A percentile compares a stretch with the other conserved stretches of the same genome.
Evolutionary conservation across 768 basidiomycete species (phyloP).

Genomic region (Leccinum uliginosum): DNA sequence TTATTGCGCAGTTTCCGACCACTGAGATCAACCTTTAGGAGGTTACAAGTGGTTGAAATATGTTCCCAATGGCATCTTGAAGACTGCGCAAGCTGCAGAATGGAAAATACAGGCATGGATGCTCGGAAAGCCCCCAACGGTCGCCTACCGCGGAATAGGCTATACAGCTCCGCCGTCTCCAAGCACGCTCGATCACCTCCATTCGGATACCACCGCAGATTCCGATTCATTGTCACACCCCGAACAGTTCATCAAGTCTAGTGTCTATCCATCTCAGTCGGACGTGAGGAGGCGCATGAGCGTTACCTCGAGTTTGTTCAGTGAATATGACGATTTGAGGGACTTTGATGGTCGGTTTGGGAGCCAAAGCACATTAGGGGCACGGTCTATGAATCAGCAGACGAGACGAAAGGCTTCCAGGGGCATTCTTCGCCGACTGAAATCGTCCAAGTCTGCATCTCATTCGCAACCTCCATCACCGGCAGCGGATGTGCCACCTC

Average conservation of each 20-base stretch:
- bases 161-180: constrained; percentile 51
- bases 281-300: constrained; percentile 60
- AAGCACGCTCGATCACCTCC: constrained; percentile 25
- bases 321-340: constrained; percentile 82
- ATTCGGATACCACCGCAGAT: constrained; percentile 17
- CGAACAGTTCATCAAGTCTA: constrained; percentile 17
- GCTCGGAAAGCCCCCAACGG: constrained; percentile 90
- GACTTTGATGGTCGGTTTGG: constrained; percentile 88
- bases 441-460: constrained; percentile 37
- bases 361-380: constrained; percentile 69
- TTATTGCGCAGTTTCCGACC: neutral
- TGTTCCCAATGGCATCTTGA: constrained; percentile 87
- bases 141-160: constrained; percentile 83
- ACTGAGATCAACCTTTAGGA: constrained; percentile 36
- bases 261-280: constrained; percentile 27
- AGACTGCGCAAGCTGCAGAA: constrained; percentile 94
- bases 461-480: constrained; percentile 45
- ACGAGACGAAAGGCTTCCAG: constrained; percentile 57
- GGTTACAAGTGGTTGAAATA: constrained; percentile 98
- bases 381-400: constrained; percentile 36
- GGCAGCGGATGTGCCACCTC: constrained; percentile 35
- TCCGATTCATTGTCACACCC: constrained; percentile 18
- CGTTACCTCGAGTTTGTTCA: constrained; percentile 66
- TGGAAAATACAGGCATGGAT: constrained; percentile 98
- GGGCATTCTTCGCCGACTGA: constrained; percentile 64